Percentiles rank a stretch among this genome's conserved stretches.
phyloP scores from a whole-genome alignment of 495 filamentous ascomycete genomes.

The Tuber aestivum region DNA sequence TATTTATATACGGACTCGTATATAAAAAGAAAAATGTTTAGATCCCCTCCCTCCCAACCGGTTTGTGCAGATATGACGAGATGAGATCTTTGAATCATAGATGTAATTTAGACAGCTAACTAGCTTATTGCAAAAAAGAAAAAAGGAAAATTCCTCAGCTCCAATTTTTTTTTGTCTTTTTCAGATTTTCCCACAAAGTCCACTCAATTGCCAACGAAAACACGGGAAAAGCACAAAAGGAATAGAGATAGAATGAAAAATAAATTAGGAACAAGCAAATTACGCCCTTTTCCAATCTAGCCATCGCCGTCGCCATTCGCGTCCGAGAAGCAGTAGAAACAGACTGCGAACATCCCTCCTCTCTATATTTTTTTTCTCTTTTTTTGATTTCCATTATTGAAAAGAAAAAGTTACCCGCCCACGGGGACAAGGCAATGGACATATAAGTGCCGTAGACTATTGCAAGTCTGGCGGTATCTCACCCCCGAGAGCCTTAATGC shows the following conservation, averaged over 20 bases:
- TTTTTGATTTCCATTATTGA: background rate
- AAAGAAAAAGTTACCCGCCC: background rate
- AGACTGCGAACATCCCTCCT: constrained; percentile 10
- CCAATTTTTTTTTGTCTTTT: constrained; percentile 8
- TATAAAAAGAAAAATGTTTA: constrained; percentile 1
- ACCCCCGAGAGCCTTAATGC: constrained; percentile 58
- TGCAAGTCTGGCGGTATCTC: constrained; percentile 45
- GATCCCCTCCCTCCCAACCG: background rate
- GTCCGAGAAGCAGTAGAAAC: background rate
- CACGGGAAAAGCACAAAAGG: background rate
- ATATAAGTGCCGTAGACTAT: constrained; percentile 5
- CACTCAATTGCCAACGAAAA: background rate
- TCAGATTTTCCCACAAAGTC: background rate
- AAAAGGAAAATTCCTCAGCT: constrained; percentile 12
- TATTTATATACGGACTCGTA: too few relatives aligned
- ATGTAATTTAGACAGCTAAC: background rate
- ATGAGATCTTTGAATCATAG: constrained; percentile 8
- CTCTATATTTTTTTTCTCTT: constrained; percentile 7
- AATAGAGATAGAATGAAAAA: background rate
- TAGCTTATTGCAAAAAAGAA: constrained; percentile 4
- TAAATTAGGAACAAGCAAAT: background rate
- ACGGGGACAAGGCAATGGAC: background rate
- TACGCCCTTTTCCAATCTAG: constrained; percentile 6
- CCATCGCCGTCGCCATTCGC: background rate
- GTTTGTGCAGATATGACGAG: constrained; percentile 1